Evolutionary conservation across 2,329 filamentous ascomycete species (phyloP), one percentile per base, ranked within the genome.

Genomic region (Apiospora saccharicola): DNA sequence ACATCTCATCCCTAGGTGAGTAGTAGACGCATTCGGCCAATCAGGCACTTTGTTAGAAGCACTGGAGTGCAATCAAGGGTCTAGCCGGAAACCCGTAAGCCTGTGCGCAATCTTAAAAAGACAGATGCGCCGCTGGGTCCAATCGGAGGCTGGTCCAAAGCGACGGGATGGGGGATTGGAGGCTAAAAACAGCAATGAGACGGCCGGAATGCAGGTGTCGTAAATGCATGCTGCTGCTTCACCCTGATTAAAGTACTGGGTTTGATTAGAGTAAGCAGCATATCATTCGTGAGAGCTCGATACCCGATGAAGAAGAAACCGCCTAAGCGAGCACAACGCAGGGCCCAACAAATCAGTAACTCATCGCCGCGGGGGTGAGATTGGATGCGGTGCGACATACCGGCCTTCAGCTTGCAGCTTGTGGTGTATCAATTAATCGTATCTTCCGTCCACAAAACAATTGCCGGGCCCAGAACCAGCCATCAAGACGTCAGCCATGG

Each of bases 401-500:
- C 19, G 26, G 51, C 51, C 26, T 14, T 57, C 51, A 22, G 26
- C 8, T 34, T 34, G 16, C 30, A 7, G 46, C 19, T 22, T 3
- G 16, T 22, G 14, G 51, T 34, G 51, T 57, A 16, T 16, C 51
- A 57, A 34, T 57, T 26, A 57, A 10, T 30, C 26, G 5, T 26
- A 57, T 34, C 51, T 57, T 14, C 14, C 51, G 51, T 34, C 51
- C 26, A 7, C 16, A 34, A 61, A 61, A 37, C 53, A 61, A 61
- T 61, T 61, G 53, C 53, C 53, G 53, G 30, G 16, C 53, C 53
- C 53, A 61, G 53, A 37, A 37, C 30, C 26, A 10, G 37, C 37
- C 37, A 41, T 41, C 37, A 41, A 8, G 7, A 61, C 53, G 53
- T 61, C 53, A 61, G 53, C 53, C 53, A 37, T 61, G 53, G 53